Conservation (phyloP, 2,329 filamentous ascomycete genomes). For the Phialophora verrucosa region DNA sequence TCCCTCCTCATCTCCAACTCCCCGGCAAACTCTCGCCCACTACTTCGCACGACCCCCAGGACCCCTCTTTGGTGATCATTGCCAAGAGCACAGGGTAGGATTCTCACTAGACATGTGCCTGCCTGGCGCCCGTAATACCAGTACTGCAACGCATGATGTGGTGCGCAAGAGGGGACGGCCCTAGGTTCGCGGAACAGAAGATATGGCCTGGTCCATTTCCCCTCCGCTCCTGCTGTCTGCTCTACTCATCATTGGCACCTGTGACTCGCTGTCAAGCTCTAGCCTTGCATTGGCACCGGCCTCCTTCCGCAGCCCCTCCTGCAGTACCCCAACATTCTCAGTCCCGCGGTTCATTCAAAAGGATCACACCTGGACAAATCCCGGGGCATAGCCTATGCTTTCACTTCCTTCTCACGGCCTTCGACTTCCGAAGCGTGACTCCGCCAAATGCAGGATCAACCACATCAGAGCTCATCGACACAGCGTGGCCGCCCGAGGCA, state of each 20-base stretch:
- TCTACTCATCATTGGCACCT: neutral
- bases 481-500: slow-evolving; percentile 33
- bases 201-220: no score
- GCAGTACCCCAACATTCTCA: slow-evolving; percentile 22
- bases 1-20: slow-evolving; percentile 7
- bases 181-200: neutral
- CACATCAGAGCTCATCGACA: slow-evolving; percentile 28
- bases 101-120: neutral
- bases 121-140: neutral
- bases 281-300: neutral
- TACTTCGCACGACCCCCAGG: neutral
- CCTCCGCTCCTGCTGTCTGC: neutral
- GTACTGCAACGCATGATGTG: neutral
- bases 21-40: neutral
- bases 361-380: slow-evolving; percentile 9
- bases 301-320: neutral
- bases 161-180: neutral
- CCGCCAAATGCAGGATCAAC: slow-evolving; percentile 28
- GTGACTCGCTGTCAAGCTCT: neutral
- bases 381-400: slow-evolving; percentile 33
- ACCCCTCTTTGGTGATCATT: slow-evolving; percentile 8
- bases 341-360: slow-evolving; percentile 25
- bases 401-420: slow-evolving; percentile 9
- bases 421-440: slow-evolving; percentile 14
- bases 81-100: slow-evolving; percentile 2